Evolutionary conservation across 1,284 basidiomycete species (phyloP).

Genomic region (Naganishia cerealis): DNA sequence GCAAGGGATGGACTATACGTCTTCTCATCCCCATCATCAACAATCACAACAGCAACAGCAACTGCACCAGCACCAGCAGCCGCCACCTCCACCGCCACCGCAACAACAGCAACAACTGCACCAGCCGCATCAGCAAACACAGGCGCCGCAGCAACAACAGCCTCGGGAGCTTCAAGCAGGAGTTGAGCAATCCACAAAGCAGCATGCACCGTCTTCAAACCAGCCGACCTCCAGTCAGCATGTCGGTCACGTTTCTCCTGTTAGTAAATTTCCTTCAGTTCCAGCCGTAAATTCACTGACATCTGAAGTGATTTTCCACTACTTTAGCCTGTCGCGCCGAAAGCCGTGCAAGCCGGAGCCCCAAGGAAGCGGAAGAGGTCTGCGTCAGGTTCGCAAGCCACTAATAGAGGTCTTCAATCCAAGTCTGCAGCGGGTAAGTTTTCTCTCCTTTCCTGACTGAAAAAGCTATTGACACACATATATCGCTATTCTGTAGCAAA

Average conservation of each 20-base stretch:
- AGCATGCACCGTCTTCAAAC: neutral
- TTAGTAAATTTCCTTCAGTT: neutral
- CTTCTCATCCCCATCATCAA: constrained; percentile 17
- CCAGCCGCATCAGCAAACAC: neutral
- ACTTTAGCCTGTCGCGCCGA: constrained; percentile 3
- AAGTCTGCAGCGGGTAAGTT: constrained; percentile 39
- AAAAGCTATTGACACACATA: neutral
- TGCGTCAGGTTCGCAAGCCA: constrained; percentile 20
- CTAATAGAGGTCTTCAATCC: constrained; percentile 35
- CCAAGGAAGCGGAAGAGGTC: constrained; percentile 27
- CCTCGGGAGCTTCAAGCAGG: neutral
- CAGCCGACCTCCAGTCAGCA: neutral
- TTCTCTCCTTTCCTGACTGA: neutral
- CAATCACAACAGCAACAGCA: constrained; percentile 5
- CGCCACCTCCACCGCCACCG: no score
- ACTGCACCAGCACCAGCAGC: neutral
- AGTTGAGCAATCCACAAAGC: neutral
- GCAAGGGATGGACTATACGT: constrained; percentile 7
- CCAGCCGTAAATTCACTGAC: neutral
- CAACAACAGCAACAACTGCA: neutral
- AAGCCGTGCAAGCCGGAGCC: neutral
- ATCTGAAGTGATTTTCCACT: neutral
- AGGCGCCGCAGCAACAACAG: neutral
- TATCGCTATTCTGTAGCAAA: neutral
- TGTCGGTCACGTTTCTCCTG: neutral